Evolutionary conservation across 2,329 filamentous ascomycete species (phyloP).

Genomic region (Ceratocystis harringtonii): DNA sequence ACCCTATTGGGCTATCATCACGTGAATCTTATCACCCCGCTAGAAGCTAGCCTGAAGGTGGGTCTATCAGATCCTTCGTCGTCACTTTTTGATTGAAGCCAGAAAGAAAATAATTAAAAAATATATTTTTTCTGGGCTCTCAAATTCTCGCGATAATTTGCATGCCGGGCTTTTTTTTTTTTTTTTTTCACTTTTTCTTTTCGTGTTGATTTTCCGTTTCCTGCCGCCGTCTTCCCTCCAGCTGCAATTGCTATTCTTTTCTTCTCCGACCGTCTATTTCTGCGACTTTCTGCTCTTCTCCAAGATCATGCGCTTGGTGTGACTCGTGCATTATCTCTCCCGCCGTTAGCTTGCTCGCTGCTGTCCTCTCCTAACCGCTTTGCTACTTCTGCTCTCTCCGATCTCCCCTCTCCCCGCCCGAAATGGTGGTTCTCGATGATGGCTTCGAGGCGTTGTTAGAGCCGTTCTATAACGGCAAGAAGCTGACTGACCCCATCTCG

Average conservation of each 20-base stretch:
- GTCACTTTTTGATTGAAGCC: constrained; percentile 14
- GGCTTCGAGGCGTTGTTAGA: constrained; percentile 51
- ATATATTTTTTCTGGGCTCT: not conserved
- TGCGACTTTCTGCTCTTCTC: not conserved
- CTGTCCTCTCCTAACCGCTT: not conserved
- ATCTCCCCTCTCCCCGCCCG: not conserved
- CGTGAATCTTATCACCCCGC: constrained; percentile 17
- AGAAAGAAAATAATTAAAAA: constrained; percentile 3
- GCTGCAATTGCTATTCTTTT: not conserved
- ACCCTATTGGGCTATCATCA: constrained; percentile 5
- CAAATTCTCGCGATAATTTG: not conserved
- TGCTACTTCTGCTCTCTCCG: not conserved
- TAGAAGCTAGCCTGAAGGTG: constrained; percentile 13
- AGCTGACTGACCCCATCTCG: constrained; percentile 48
- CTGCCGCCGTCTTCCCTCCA: not conserved
- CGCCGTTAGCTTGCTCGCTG: not conserved
- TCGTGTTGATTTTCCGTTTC: not conserved
- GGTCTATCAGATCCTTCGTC: constrained; percentile 8
- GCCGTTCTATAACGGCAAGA: constrained; percentile 54
- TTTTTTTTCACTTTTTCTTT: not conserved
- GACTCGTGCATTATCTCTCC: not conserved
- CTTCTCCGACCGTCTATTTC: not conserved
- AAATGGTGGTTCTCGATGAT: constrained; percentile 43
- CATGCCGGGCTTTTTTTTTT: not conserved
- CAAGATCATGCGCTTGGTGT: not conserved